Conservation (phyloP, 306 rosid genomes). For the Dryas alaskensis region DNA sequence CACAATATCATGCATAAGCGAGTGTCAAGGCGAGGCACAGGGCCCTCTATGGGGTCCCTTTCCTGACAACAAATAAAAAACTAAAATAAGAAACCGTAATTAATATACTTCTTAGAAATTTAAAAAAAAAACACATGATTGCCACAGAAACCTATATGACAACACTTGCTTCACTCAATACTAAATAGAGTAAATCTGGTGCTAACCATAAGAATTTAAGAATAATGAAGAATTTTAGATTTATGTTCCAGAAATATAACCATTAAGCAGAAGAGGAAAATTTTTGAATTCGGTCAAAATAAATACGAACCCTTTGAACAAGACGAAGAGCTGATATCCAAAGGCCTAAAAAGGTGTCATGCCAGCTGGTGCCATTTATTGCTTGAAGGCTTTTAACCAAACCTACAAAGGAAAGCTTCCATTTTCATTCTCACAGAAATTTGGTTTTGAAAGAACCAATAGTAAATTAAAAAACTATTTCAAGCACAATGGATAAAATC, state of each 20-base stretch:
- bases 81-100: background rate
- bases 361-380: constrained; percentile 91
- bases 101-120: background rate
- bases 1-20: constrained; percentile 88
- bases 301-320: constrained; percentile 79
- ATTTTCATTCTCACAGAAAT: constrained; percentile 20
- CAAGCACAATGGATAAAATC: constrained; percentile 1
- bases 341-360: constrained; percentile 86
- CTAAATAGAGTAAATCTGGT: background rate
- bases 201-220: background rate
- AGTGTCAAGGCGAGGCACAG: constrained; percentile 89
- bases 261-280: background rate
- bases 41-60: constrained; percentile 99
- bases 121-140: background rate
- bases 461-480: constrained; percentile 24
- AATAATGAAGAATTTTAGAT: background rate
- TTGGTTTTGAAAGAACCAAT: constrained; percentile 10
- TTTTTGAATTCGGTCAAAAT: constrained; percentile 13
- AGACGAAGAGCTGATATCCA: constrained; percentile 95
- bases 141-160: background rate
- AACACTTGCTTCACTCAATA: background rate
- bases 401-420: constrained; percentile 50
- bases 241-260: constrained; percentile 9
- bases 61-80: constrained; percentile 46
- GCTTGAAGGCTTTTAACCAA: constrained; percentile 86